Evolutionary conservation across 2,329 filamentous ascomycete species (phyloP), one percentile per base, ranked within the genome.

Genomic region (Monosporascus cannonballus): DNA sequence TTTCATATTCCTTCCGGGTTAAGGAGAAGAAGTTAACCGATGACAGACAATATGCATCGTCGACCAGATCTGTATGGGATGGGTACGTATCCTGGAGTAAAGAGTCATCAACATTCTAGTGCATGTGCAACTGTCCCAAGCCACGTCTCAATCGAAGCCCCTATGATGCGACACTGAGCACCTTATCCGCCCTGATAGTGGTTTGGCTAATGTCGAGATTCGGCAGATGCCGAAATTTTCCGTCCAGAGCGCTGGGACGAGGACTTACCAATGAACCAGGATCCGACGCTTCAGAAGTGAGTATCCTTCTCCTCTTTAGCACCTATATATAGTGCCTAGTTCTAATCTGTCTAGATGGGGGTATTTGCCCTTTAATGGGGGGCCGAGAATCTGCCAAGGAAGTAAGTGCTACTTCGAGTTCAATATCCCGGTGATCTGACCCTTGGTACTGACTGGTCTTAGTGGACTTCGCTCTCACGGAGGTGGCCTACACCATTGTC

Each of bases 161-260:
- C 6, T 24, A 24, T 4, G 24, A 24, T 24, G 24, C 24, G 24
- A 24, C 24, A 24, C 24, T 24, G 24, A 24, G 24, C 24, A 24
- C 24, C 6, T 24, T 24, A 24, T 6, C 24, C 24, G 24, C 24
- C 24, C 1, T 24, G 6, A 24, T 24, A 4, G 24, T 24, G 24
- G 24, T 38, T 38, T 17, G 5, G 20, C 41, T 44, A 15, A 44
- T 20, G 3, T 15, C 24, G 8, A 24, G 22, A 9, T 17, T 22
- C 18, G 8, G 2, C 8, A 44, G 41, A 78, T 48, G 70, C 72
- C 1, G 64, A 70, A 4, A 55, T 67, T 6, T 78, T 76, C 60
- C 69, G 73, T 2, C 75, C 75, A 0, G 75, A 77, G 59, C 62
- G 76, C 27, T 78, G 75, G 75, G 59, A 60, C 11, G 59, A 61